A percentile compares a stretch with the other conserved stretches of the same genome.
Conservation (phyloP, 768 basidiomycete species). For the Hydnum rufescens region DNA sequence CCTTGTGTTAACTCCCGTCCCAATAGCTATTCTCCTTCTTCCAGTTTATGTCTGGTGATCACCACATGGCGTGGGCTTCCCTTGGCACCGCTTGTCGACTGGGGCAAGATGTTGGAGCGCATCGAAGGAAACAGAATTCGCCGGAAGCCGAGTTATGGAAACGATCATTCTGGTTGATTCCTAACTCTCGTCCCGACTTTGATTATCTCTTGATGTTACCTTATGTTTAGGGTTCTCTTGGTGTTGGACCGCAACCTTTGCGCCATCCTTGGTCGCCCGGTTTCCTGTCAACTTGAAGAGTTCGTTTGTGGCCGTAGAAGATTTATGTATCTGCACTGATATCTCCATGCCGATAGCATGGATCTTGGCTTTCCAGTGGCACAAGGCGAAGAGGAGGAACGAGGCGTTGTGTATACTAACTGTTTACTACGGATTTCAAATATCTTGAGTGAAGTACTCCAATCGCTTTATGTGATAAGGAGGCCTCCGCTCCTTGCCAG, state of each 20-base stretch:
- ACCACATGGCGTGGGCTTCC: conserved; percentile 1
- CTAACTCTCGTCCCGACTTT: neutral
- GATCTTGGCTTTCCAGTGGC: conserved; percentile 6
- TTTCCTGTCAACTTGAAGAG: neutral
- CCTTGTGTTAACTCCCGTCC: neutral
- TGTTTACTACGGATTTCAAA: neutral
- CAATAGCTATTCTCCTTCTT: neutral
- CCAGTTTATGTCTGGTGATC: neutral
- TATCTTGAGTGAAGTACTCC: neutral
- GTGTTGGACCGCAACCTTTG: neutral
- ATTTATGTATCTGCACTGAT: neutral
- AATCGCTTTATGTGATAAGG: conserved; percentile 5
- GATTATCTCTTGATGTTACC: neutral
- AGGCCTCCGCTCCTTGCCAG: conserved; percentile 2
- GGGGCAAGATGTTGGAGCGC: conserved; percentile 1
- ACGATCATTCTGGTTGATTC: conserved; percentile 5
- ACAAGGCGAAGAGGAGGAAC: conserved; percentile 4
- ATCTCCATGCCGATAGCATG: neutral
- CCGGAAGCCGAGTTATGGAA: conserved; percentile 6
- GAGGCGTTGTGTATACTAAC: neutral
- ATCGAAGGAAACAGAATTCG: neutral
- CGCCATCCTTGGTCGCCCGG: neutral
- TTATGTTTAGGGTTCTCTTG: neutral
- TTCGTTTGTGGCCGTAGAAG: neutral
- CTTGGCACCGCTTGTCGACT: conserved; percentile 3